A percentile compares a stretch with the other conserved stretches of the same genome.
Conservation (phyloP, 129 eudicot species). For the Saposhnikovia divaricata region DNA sequence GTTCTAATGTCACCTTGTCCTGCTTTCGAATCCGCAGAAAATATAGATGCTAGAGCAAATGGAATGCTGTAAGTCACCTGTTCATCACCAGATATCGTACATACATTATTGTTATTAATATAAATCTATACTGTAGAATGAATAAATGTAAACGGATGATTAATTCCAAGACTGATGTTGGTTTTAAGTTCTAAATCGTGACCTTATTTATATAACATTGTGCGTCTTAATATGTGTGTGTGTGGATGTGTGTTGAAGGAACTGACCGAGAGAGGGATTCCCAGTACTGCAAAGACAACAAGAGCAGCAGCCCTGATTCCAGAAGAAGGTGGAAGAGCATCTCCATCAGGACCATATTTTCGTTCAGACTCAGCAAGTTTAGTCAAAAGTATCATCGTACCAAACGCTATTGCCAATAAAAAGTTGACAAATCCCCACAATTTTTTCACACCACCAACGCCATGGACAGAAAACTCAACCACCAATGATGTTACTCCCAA, state of each 20-base stretch:
- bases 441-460: constrained; percentile 31
- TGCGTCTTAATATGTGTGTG: background rate
- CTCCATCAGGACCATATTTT: background rate
- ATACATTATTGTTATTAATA: no score
- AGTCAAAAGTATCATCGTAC: constrained; percentile 32
- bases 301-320: constrained; percentile 53
- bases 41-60: constrained; percentile 52
- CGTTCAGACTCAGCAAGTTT: background rate
- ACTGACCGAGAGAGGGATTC: constrained; percentile 78
- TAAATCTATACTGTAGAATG: no score
- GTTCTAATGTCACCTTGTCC: constrained; percentile 2
- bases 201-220: no score
- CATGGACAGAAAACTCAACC: constrained; percentile 27
- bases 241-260: background rate
- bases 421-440: constrained; percentile 56
- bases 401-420: constrained; percentile 33
- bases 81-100: background rate
- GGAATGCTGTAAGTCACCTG: constrained; percentile 57
- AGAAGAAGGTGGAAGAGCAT: constrained; percentile 22
- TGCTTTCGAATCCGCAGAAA: constrained; percentile 33
- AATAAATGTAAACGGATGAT: no score
- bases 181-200: no score
- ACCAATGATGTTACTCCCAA: constrained; percentile 37
- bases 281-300: constrained; percentile 52
- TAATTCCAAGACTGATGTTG: no score